phyloP scores from a whole-genome alignment of 1,284 basidiomycete genomes.

The Inonotus hispidus region DNA sequence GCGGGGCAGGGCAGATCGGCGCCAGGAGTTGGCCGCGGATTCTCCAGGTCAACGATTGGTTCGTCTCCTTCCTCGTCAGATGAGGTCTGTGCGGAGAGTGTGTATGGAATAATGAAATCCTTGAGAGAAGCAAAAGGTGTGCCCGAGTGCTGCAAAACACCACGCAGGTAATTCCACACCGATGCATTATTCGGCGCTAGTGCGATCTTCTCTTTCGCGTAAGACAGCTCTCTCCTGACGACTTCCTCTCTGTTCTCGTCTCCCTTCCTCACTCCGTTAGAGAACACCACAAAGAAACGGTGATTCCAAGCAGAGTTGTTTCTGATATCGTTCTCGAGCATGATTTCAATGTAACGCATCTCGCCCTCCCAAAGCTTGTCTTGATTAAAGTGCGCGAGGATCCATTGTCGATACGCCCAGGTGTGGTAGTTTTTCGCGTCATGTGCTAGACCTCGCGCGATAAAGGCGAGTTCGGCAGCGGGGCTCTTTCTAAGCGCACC shows the following conservation, averaged over 20 bases:
- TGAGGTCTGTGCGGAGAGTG: conserved; percentile 33
- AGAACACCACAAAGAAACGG: conserved; percentile 89
- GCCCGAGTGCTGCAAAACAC: conserved; percentile 55
- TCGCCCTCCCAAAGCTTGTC: conserved; percentile 78
- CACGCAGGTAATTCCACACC: conserved; percentile 93
- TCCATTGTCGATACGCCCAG: conserved; percentile 92
- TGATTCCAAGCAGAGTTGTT: conserved; percentile 99
- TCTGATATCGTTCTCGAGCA: conserved; percentile 76
- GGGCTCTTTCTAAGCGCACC: conserved; percentile 11
- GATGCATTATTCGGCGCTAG: conserved; percentile 87
- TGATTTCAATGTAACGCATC: conserved; percentile 67
- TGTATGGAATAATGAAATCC: conserved; percentile 64
- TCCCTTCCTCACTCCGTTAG: conserved; percentile 49
- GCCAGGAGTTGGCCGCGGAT: conserved; percentile 58
- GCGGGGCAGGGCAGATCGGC: conserved; percentile 70
- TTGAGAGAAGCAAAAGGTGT: conserved; percentile 52
- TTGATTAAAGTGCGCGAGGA: conserved; percentile 66
- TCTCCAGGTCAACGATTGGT: conserved; percentile 61
- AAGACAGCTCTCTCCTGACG: conserved; percentile 67
- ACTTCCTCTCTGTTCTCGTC: conserved; percentile 55
- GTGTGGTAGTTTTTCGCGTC: conserved; percentile 97
- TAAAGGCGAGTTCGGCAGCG: conserved; percentile 70
- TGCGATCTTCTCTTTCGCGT: conserved; percentile 72
- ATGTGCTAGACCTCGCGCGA: conserved; percentile 58
- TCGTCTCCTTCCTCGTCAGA: conserved; percentile 13